Evolutionary conservation across 1,284 basidiomycete genomes (phyloP).

Genomic region (Cryptococcus sp.): DNA sequence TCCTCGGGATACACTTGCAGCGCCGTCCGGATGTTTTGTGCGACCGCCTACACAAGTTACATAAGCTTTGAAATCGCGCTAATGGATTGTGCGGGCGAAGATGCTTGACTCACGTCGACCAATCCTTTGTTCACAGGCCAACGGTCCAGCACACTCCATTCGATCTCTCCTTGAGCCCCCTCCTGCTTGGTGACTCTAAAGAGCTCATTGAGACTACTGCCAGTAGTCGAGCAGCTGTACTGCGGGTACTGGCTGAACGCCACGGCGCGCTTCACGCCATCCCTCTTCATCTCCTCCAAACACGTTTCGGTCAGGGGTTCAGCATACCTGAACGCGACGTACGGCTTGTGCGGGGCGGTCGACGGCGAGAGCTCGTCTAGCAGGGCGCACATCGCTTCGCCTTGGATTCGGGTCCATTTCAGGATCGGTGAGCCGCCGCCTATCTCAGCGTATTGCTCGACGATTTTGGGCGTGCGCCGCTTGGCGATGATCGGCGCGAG

Average conservation of each 20-base stretch:
- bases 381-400: constrained; percentile 82
- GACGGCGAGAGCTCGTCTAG: constrained; percentile 90
- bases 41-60: constrained; percentile 67
- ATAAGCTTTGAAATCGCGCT: too few species aligned
- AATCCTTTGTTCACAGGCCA: constrained; percentile 96
- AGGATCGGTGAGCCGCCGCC: constrained; percentile 98
- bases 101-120: constrained; percentile 68
- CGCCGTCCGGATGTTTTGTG: constrained; percentile 81
- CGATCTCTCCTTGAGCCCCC: constrained; percentile 62
- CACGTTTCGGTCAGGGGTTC: constrained; percentile 84
- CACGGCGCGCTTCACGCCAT: constrained; percentile 88
- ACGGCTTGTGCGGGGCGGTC: constrained; percentile 93
- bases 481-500: constrained; percentile 88
- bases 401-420: constrained; percentile 85
- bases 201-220: constrained; percentile 93
- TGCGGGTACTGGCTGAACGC: constrained; percentile 99
- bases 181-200: constrained; percentile 62
- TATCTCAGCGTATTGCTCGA: constrained; percentile 90
- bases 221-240: constrained; percentile 97
- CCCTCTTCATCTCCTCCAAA: constrained; percentile 78
- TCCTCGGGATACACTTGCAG: constrained; percentile 77
- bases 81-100: neutral
- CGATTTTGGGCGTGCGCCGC: constrained; percentile 90
- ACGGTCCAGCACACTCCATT: constrained; percentile 97
- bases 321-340: constrained; percentile 93